phyloP scores from a whole-genome alignment of 1,139 yeast species.

The Lodderomyces metapsilosis region DNA sequence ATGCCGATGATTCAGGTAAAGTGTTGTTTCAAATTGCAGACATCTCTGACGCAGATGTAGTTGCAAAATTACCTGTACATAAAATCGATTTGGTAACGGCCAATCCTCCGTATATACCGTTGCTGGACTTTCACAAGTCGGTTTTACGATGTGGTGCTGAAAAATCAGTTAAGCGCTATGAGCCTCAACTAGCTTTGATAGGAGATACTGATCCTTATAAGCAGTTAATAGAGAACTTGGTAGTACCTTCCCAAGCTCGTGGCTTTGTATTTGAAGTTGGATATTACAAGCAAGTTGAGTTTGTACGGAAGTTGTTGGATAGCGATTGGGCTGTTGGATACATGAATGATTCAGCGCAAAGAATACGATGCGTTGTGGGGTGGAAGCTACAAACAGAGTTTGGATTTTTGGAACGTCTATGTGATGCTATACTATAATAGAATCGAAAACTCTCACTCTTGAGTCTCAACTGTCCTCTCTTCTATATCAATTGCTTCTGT shows the following conservation, averaged over 20 bases:
- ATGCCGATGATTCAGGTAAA: neutral
- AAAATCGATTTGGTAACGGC: slow-evolving; percentile 59
- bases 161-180: slow-evolving; percentile 64
- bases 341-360: slow-evolving; percentile 27
- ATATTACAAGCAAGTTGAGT: slow-evolving; percentile 32
- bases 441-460: neutral
- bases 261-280: slow-evolving; percentile 48
- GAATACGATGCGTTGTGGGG: slow-evolving; percentile 41
- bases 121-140: slow-evolving; percentile 33
- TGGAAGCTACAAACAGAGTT: slow-evolving; percentile 20
- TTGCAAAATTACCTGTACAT: slow-evolving; percentile 8
- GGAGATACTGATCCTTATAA: slow-evolving; percentile 75
- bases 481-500: neutral
- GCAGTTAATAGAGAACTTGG: slow-evolving; percentile 48
- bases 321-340: slow-evolving; percentile 29
- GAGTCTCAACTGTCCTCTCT: neutral
- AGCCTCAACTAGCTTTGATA: slow-evolving; percentile 73
- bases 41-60: slow-evolving; percentile 19
- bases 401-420: slow-evolving; percentile 10
- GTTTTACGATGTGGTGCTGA: slow-evolving; percentile 40
- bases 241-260: slow-evolving; percentile 32
- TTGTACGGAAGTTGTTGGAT: slow-evolving; percentile 18
- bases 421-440: slow-evolving; percentile 10
- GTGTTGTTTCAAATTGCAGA: slow-evolving; percentile 22
- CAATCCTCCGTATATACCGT: slow-evolving; percentile 88